Base-by-base conservation (phyloP, 1,139 yeast genomes). In the Suhomyces bribrorum region DNA sequence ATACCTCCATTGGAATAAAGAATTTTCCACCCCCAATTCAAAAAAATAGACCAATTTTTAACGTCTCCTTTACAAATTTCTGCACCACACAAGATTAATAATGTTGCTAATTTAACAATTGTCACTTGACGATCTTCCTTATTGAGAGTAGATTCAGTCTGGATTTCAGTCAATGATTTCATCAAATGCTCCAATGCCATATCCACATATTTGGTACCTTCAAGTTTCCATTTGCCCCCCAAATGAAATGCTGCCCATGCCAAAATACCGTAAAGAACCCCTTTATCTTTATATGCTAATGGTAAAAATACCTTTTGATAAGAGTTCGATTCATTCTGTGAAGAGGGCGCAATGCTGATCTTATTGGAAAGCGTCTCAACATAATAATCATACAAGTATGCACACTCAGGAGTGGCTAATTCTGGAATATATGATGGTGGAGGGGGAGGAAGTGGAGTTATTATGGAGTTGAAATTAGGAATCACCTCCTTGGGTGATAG, bases 11-110 rank as follows among this genome's bases (percentile, higher is more conserved):
- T 72, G 29, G 66, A 57, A 37, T 66, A 62, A 20, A 84, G 69
- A 12, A 83, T 63, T 39, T 73, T 73, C 40, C 84, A 80, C 2
- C 86, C 86, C 72, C 81, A 75, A 30, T 70, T 69, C 43, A 84
- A 61, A 49, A 80, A 77, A 7, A 74, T 66, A 1, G 81, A 71
- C 92, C 92, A 84, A 50, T 79, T 76, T 31, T 71, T 70, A 32
- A 83, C 87, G 57, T 84, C 90, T 16, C 92, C 92, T 47, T 79
- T 75, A 57, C 89, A 83, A 40, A 84, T 82, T 53, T 83, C 87
- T 1, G 85, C 87, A 13, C 83, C 86, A 50, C 84, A 75, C 33
- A 86, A 66, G 38, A 86, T 77, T 46, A 86, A 62, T 40, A 83
- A 66, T 5, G 83, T 76, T 0, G 95, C 90, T 34, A 86, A 58